Evolutionary conservation across 169 alveolate species (phyloP), one percentile per base, ranked within the genome.

Genomic region (Cyclospora cayetanensis): DNA sequence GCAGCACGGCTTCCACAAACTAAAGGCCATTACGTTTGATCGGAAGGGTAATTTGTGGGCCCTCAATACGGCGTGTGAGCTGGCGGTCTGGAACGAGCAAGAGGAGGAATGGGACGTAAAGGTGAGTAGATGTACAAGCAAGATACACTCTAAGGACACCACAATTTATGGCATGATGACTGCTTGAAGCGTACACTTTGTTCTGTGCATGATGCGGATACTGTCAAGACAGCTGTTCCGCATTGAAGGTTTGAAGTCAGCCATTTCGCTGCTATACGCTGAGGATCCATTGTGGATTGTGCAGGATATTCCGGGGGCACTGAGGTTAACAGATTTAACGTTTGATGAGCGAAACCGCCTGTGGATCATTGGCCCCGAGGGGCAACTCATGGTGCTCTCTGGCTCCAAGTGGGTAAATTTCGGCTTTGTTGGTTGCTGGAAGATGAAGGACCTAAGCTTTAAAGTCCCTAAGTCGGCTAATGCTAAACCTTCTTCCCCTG

Each of bases 391-490:
- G 79, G 63, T 90, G 60, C 72, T 90, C 42, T 65, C 90, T 7
- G 93, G 90, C 42, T 72, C 34, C 27, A 77, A 68, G 25, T 90
- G 82, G 83, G 83, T 90, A 0, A 68, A 31, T 2, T 90, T 72
- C 25, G 93, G 93, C 34, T 90, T 90, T 90, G 90, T 90, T 3
- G 88, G 68, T 4, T 90, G 93, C 82, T 90, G 90, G 90, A 70
- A 74, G 46, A 2, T 90, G 29, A 46, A 37, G 55, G 93, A 90
- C 22, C 37, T 90, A 7, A 3, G 66, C 15, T 90, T 90, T 2
- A 42, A 46, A n/a, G 41, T 29, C n/a, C n/a, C n/a, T n/a, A n/a
- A n/a, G n/a, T n/a, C n/a, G n/a, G n/a, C n/a, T n/a, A n/a, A n/a
- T n/a, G n/a, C n/a, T n/a, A n/a, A n/a, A n/a, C n/a, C n/a, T n/a